A percentile compares a stretch with the other conserved stretches of the same genome.
Conservation (phyloP, 1,284 basidiomycete species). For the Fomitiporia mediterranea region DNA sequence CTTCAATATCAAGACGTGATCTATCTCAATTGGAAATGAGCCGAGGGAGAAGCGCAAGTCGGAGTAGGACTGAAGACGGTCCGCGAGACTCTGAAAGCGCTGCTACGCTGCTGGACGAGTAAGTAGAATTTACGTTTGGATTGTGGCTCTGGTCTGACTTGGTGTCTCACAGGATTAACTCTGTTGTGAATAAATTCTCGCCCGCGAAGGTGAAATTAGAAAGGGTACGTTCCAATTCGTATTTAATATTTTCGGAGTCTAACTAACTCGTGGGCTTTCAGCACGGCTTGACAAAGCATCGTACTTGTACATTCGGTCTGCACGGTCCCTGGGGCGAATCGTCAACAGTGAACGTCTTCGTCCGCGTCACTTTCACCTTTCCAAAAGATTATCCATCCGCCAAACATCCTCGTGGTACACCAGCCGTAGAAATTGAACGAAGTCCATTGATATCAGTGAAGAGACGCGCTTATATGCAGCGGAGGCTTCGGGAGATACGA, state of each 20-base stretch:
- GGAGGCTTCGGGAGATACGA: conserved; percentile 68
- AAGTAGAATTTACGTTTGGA: no score
- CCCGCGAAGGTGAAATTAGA: conserved; percentile 78
- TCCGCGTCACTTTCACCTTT: conserved; percentile 89
- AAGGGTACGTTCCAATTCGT: conserved; percentile 51
- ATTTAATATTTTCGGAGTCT: background rate
- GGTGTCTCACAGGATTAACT: conserved; percentile 56
- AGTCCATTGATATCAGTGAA: conserved; percentile 76
- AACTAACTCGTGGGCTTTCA: conserved; percentile 29
- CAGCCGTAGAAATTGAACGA: conserved; percentile 78
- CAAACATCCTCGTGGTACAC: conserved; percentile 56
- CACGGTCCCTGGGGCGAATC: conserved; percentile 88
- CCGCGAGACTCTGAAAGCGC: conserved; percentile 38
- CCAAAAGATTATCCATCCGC: conserved; percentile 77
- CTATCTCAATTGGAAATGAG: conserved; percentile 19
- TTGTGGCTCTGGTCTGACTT: no score
- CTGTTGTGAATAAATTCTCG: conserved; percentile 67
- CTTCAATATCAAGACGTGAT: conserved; percentile 26
- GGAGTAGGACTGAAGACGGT: conserved; percentile 36
- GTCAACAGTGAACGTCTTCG: conserved; percentile 59
- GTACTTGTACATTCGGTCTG: conserved; percentile 81
- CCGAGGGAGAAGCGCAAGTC: conserved; percentile 39
- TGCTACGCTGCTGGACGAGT: conserved; percentile 79
- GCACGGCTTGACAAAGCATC: conserved; percentile 76
- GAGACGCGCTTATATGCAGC: conserved; percentile 71